Evolutionary conservation across 768 basidiomycete genomes (phyloP).

Genomic region (Tephrocybe rancida): DNA sequence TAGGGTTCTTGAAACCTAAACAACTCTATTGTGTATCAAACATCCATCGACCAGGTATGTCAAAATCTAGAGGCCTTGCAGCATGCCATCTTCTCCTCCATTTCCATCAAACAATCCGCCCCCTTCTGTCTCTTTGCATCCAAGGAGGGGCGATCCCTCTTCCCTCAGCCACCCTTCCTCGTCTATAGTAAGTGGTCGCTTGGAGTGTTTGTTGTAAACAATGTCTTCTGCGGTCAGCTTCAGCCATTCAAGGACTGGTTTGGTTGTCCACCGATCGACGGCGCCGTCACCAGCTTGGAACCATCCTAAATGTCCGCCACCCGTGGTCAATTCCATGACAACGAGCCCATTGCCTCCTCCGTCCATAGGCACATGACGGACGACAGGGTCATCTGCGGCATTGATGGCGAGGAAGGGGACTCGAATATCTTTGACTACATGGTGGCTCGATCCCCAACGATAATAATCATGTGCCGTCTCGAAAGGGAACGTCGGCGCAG

Average conservation of each 20-base stretch:
- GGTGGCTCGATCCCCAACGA: conserved; percentile 59
- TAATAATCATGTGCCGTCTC: conserved; percentile 49
- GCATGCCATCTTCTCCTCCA: conserved; percentile 52
- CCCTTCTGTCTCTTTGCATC: conserved; percentile 58
- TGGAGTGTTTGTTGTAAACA: conserved; percentile 31
- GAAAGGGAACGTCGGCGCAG: conserved; percentile 56
- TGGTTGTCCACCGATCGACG: conserved; percentile 65
- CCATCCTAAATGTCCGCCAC: conserved; percentile 86
- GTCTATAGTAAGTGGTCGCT: conserved; percentile 40
- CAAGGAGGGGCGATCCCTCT: conserved; percentile 54
- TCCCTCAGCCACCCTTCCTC: conserved; percentile 66
- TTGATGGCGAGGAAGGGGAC: conserved; percentile 80
- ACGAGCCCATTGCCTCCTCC: conserved; percentile 54
- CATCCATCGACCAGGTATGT: too few species aligned
- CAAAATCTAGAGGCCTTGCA: conserved; percentile 57
- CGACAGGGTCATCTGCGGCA: conserved; percentile 78
- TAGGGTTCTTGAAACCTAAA: neutral
- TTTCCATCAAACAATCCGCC: conserved; percentile 56
- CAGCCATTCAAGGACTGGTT: conserved; percentile 75
- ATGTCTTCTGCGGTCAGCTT: conserved; percentile 57
- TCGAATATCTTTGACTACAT: conserved; percentile 56
- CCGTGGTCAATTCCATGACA: conserved; percentile 59
- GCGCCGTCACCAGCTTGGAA: conserved; percentile 53
- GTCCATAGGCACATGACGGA: conserved; percentile 62
- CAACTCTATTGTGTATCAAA: neutral